Evolutionary conservation across 768 basidiomycete species (phyloP), one percentile per base, ranked within the genome.

Genomic region (Rhodotorula sphaerocarpa): DNA sequence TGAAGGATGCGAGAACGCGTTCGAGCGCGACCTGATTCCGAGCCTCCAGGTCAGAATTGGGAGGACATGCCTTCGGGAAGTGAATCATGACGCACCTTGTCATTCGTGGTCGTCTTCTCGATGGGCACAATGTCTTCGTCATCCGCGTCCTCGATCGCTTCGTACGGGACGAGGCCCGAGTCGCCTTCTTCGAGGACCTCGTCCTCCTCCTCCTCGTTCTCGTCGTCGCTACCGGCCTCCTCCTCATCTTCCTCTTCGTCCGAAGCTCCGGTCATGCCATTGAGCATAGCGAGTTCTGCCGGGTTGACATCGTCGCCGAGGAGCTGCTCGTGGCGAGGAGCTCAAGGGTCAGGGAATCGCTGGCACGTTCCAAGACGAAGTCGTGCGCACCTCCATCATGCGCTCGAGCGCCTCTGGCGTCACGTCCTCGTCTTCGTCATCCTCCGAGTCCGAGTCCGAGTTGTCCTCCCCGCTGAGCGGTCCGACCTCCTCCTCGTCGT

Each of bases 1-100:
- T 58, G 61, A 72, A 50, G 44, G 81, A 79, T 67, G 87, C 84
- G 44, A 86, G 83, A 69, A 91, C 90, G 61, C 88, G 85, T 57
- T 84, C 82, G 48, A 93, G 80, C 30, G 88, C 88, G 52, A 82
- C 78, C 88, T 90, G 55, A 2, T 30, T 1, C 31, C 57, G 28
- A 45, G 39, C 42, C 31, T 7, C 23, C n/a, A n/a, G n/a, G n/a
- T n/a, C n/a, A n/a, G n/a, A n/a, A n/a, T n/a, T n/a, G n/a, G n/a
- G n/a, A n/a, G n/a, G 51, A 42, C 52, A 34, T 34, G 11, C 12
- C 7, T 41, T 33, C 21, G 34, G 16, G 36, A 39, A 27, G 7
- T 18, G 21, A 11, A 15, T 12, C 11, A 11, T 21, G 30, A 41
- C 65, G 53, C 56, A 67, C 65, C 60, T 66, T 59, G 55, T 70